phyloP scores from a whole-genome alignment of 192 early-diverging fungal genomes.

The Coemansia sp. region DNA sequence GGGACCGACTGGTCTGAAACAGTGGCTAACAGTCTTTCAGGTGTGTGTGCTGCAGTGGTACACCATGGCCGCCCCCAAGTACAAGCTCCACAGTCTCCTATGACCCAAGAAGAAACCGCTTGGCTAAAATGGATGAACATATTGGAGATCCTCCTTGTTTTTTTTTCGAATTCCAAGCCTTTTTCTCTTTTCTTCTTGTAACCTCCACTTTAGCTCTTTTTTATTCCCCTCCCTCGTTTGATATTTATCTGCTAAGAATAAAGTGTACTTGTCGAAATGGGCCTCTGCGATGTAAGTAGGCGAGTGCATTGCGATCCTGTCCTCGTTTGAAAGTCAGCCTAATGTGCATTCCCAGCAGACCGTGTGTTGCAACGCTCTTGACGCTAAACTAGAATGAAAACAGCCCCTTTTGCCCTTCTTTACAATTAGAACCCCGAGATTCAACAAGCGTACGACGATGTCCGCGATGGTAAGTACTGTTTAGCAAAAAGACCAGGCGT shows the following conservation, averaged over 20 bases:
- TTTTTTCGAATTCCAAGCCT: background rate
- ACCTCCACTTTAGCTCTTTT: background rate
- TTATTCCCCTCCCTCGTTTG: background rate
- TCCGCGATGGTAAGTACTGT: conserved; percentile 52
- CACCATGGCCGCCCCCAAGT: too few relatives aligned
- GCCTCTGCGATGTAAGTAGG: conserved; percentile 23
- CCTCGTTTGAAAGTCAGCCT: background rate
- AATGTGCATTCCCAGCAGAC: background rate
- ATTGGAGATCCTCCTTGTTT: background rate
- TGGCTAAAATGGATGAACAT: too few relatives aligned
- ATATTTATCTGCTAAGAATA: background rate
- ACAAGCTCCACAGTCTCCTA: too few relatives aligned
- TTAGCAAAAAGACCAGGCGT: background rate
- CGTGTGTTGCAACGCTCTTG: background rate
- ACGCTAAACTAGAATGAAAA: background rate
- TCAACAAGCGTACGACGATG: conserved; percentile 55
- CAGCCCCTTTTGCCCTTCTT: background rate
- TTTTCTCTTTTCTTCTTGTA: background rate
- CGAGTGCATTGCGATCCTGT: background rate
- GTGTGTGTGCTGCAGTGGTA: too few relatives aligned
- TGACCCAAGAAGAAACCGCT: too few relatives aligned
- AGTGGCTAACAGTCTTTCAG: background rate
- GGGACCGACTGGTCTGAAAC: background rate
- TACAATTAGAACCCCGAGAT: conserved; percentile 54
- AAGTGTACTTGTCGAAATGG: conserved; percentile 4